A percentile compares a stretch with the other conserved stretches of the same genome.
These are phyloP conservation scores for Alnus glutinosa DNA, from an alignment of 306 rosid species.

Conservation along the genomic window DNA sequence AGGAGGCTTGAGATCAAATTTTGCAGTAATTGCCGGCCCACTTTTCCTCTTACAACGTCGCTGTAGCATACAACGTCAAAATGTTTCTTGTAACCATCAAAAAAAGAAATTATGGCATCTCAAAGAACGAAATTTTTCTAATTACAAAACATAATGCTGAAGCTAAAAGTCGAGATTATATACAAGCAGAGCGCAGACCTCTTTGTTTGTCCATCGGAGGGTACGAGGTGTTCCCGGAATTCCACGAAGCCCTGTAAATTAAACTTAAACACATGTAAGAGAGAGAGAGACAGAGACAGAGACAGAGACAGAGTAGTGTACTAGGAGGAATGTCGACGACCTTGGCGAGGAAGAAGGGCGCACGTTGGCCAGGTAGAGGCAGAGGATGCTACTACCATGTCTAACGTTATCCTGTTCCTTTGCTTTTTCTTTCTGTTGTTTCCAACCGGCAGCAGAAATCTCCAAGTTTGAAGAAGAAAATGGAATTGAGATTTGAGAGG, in stretches of 20 bases:
- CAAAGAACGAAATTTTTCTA: neutral
- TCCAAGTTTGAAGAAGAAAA: too few species aligned
- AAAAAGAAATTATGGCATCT: neutral
- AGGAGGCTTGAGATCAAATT: conserved; percentile 78
- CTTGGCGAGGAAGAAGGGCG: conserved; percentile 37
- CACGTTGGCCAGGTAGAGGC: conserved; percentile 19
- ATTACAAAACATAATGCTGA: neutral
- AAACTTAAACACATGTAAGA: conserved; percentile 13
- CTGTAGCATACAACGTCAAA: conserved; percentile 38
- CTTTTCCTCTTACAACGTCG: conserved; percentile 43
- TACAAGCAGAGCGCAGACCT: conserved; percentile 33
- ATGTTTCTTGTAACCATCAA: conserved; percentile 2
- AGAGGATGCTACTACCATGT: conserved; percentile 28
- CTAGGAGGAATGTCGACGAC: conserved; percentile 7
- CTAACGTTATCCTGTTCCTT: neutral
- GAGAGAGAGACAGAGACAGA: conserved; percentile 1
- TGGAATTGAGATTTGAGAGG: too few species aligned
- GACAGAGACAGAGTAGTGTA: neutral
- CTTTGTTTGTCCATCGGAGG: conserved; percentile 34
- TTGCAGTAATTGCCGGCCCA: conserved; percentile 43
- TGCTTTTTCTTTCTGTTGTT: neutral
- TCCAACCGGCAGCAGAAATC: neutral
- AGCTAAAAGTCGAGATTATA: neutral
- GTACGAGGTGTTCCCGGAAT: conserved; percentile 22
- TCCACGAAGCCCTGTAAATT: conserved; percentile 27